Percentiles rank a stretch among this genome's conserved stretches.
Evolutionary conservation across 2,329 filamentous ascomycete genomes (phyloP).

Genomic region (Colletotrichum sp.): DNA sequence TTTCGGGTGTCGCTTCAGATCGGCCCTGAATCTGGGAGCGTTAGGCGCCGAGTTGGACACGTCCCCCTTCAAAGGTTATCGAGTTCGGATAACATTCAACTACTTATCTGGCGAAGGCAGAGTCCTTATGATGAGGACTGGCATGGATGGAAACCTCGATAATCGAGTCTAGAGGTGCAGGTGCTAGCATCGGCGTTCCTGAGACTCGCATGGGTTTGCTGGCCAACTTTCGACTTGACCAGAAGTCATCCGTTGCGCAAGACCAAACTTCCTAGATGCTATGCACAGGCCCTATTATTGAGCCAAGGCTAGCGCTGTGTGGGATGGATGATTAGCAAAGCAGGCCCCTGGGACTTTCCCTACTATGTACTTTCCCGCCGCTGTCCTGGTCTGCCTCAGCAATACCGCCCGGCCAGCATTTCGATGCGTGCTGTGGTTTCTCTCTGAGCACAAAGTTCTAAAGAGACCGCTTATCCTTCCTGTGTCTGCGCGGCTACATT

Average conservation of each 20-base stretch:
- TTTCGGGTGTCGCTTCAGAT: background rate
- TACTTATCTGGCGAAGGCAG: background rate
- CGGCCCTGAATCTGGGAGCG: background rate
- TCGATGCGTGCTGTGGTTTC: background rate
- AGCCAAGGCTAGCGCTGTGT: background rate
- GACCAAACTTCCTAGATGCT: background rate
- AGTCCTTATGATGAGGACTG: background rate
- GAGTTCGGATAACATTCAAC: background rate
- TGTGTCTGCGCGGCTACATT: too few species aligned
- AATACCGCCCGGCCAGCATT: background rate
- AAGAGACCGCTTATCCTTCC: too few species aligned
- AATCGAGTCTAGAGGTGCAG: background rate
- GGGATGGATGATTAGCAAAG: background rate
- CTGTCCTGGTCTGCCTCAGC: background rate
- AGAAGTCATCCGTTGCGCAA: background rate
- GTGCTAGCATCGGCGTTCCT: background rate
- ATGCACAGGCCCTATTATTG: background rate
- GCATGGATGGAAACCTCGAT: background rate
- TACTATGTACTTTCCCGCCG: background rate
- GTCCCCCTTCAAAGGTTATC: background rate
- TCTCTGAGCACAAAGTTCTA: background rate
- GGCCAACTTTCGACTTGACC: background rate
- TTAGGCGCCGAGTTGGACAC: background rate
- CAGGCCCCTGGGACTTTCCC: background rate
- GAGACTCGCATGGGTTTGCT: background rate